Evolutionary conservation across 179 eudicot species (phyloP).

Genomic region (Sideroxylon spinosum): DNA sequence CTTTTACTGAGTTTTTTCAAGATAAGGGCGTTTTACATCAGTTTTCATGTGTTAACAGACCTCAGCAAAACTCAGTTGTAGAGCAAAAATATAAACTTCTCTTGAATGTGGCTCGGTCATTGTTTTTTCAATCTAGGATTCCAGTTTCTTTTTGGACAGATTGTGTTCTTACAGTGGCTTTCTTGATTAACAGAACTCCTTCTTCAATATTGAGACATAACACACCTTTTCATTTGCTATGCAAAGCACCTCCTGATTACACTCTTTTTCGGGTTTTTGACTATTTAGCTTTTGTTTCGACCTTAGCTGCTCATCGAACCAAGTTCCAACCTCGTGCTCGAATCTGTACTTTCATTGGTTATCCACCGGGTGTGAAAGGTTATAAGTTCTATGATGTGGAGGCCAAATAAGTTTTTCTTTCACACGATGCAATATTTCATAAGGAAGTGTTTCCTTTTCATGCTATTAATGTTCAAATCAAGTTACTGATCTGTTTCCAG

Average conservation of each 20-base stretch:
- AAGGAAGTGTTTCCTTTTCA: not conserved
- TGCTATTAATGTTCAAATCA: not conserved
- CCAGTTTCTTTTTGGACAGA: not conserved
- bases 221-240: not conserved
- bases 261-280: not conserved
- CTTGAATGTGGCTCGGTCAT: too few species aligned
- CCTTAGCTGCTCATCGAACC: not conserved
- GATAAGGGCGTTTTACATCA: slow-evolving; percentile 1
- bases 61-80: too few species aligned
- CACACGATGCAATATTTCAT: not conserved
- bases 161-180: not conserved
- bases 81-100: too few species aligned
- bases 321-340: slow-evolving; percentile 3
- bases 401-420: not conserved
- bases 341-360: slow-evolving; percentile 1
- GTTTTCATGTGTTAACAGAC: not conserved
- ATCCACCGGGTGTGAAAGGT: not conserved
- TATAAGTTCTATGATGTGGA: not conserved
- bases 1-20: not conserved
- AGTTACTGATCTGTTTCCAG: not conserved
- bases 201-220: not conserved
- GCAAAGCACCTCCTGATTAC: not conserved
- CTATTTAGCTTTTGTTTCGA: slow-evolving; percentile 2
- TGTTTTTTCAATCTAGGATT: not conserved
- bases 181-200: not conserved